phyloP scores from a whole-genome alignment of 805 yeast species.

The Sugiyamaella smithiae region DNA sequence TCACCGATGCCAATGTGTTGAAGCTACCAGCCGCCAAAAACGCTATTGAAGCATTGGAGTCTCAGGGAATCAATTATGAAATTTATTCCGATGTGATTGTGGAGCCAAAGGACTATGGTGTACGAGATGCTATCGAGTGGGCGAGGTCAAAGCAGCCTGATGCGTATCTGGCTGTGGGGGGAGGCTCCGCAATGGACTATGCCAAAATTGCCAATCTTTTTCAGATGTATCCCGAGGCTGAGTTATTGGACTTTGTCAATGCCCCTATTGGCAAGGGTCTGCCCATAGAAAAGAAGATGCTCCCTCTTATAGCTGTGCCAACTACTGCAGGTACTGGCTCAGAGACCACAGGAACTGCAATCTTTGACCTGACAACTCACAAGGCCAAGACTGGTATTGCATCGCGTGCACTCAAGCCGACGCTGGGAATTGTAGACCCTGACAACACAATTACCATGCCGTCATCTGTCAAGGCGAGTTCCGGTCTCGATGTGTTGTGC shows the following conservation, averaged over 20 bases:
- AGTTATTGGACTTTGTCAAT: constrained; percentile 42
- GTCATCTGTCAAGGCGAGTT: constrained; percentile 40
- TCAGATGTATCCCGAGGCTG: constrained; percentile 41
- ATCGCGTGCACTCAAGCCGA: constrained; percentile 42
- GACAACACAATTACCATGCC: constrained; percentile 42
- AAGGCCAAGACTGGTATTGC: constrained; percentile 45
- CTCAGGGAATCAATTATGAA: constrained; percentile 35
- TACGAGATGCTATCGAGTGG: constrained; percentile 38
- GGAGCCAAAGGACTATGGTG: constrained; percentile 39
- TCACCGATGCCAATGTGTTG: constrained; percentile 36
- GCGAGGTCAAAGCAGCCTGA: constrained; percentile 35
- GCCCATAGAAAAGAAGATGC: constrained; percentile 35
- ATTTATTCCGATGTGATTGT: constrained; percentile 37
- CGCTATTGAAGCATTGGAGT: constrained; percentile 35
- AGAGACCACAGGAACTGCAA: constrained; percentile 47
- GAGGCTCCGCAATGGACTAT: constrained; percentile 48
- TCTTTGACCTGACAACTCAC: constrained; percentile 40
- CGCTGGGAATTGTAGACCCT: constrained; percentile 45
- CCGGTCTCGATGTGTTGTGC: constrained; percentile 46
- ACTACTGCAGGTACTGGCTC: constrained; percentile 50
- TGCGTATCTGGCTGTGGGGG: constrained; percentile 45
- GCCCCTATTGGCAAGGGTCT: constrained; percentile 40
- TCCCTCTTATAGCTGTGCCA: constrained; percentile 44
- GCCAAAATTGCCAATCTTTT: constrained; percentile 44
- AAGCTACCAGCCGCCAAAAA: constrained; percentile 30